Percentiles rank a stretch among this genome's conserved stretches.
Conservation (phyloP, 2,329 filamentous ascomycete genomes). For the Talaromyces funiculosus region DNA sequence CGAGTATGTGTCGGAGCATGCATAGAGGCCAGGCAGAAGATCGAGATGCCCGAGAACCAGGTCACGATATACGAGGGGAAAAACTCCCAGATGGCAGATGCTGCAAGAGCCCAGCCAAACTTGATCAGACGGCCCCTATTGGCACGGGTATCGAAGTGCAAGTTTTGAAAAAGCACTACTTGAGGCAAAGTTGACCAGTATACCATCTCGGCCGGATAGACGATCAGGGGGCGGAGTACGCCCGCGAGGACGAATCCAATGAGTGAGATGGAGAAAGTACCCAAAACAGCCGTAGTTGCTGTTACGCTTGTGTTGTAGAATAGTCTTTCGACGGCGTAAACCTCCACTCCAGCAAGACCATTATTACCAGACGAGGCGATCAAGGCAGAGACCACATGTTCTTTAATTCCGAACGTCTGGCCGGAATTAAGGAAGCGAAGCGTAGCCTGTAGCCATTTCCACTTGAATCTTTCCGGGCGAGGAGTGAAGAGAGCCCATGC, state of each 20-base stretch:
- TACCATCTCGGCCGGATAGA: conserved; percentile 31
- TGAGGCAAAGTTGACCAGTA: conserved; percentile 30
- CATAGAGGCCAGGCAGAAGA: conserved; percentile 17
- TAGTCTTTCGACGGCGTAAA: conserved; percentile 19
- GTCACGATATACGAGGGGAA: conserved; percentile 24
- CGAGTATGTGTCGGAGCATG: conserved; percentile 13
- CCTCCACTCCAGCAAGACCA: conserved; percentile 17
- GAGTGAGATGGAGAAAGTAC: conserved; percentile 25
- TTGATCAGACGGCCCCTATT: conserved; percentile 26
- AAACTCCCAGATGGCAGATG: conserved; percentile 19
- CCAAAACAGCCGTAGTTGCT: conserved; percentile 23
- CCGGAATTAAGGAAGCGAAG: conserved; percentile 21
- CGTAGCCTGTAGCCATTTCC: conserved; percentile 15
- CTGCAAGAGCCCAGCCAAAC: conserved; percentile 27
- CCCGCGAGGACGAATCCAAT: conserved; percentile 28
- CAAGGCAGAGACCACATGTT: conserved; percentile 17
- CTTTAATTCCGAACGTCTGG: conserved; percentile 19
- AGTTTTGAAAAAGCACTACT: conserved; percentile 30
- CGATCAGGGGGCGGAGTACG: conserved; percentile 25
- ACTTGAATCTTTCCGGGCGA: conserved; percentile 15
- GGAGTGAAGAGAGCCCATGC: conserved; percentile 18
- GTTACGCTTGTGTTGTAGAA: conserved; percentile 19
- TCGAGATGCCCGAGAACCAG: conserved; percentile 21
- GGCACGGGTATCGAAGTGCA: conserved; percentile 26
- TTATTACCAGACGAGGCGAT: conserved; percentile 21